These are phyloP conservation scores for Taiozyma onychis DNA, from an alignment of 1,139 yeast species.

Conservation along the genomic window DNA sequence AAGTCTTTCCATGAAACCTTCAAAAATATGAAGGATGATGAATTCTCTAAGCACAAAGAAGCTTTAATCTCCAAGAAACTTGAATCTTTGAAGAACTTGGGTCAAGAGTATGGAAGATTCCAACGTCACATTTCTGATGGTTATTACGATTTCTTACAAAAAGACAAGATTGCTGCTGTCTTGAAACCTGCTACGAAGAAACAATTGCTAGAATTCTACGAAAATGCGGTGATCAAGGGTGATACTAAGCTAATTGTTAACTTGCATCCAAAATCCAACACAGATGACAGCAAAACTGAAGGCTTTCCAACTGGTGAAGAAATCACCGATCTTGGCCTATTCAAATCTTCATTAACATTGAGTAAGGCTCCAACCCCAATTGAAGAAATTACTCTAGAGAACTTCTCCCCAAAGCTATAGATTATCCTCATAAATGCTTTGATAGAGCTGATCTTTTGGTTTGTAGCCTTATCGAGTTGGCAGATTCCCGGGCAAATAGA, in stretches of 20 bases:
- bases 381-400: slow-evolving; percentile 15
- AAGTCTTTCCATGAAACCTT: slow-evolving; percentile 27
- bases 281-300: slow-evolving; percentile 20
- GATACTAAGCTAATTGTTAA: slow-evolving; percentile 52
- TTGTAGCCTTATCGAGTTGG: not conserved
- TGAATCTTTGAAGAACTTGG: slow-evolving; percentile 69
- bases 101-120: slow-evolving; percentile 65
- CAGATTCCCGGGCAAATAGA: not conserved
- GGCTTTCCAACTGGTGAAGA: slow-evolving; percentile 32
- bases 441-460: not conserved
- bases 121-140: slow-evolving; percentile 71
- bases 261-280: slow-evolving; percentile 53
- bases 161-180: slow-evolving; percentile 51
- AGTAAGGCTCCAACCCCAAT: slow-evolving; percentile 41
- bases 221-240: slow-evolving; percentile 35
- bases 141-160: slow-evolving; percentile 63
- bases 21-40: slow-evolving; percentile 48
- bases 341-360: slow-evolving; percentile 37
- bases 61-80: slow-evolving; percentile 62
- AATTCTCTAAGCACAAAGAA: slow-evolving; percentile 60
- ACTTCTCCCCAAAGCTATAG: slow-evolving; percentile 16
- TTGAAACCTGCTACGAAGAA: slow-evolving; percentile 48
- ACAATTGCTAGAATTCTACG: slow-evolving; percentile 54
- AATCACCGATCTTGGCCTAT: slow-evolving; percentile 33
- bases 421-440: not conserved